Evolutionary conservation across 306 rosid genomes (phyloP), one percentile per base, ranked within the genome.

Genomic region (Trifolium subterraneum): DNA sequence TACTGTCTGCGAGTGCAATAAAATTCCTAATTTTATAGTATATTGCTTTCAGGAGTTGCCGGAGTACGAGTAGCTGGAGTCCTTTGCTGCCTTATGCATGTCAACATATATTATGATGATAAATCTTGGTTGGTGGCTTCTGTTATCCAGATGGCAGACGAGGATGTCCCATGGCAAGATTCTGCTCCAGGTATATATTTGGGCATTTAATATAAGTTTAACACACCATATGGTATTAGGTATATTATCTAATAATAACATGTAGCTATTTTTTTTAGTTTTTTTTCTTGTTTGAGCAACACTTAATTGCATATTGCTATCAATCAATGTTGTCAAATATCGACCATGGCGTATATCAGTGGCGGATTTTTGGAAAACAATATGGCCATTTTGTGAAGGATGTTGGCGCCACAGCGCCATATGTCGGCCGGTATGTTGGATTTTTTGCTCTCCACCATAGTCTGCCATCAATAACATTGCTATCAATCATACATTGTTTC

Each of bases 141-240:
- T 35, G 7, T 90, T 93, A 76, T 54, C 97, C 48, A 92, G 96
- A 3, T 90, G 97, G 98, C 93, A 90, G 85, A 90, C 86, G 98
- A 90, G 98, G 68, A 90, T 93, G 89, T 93, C 89, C 12, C 93
- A 85, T 42, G 98, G 98, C 41, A 93, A 89, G 86, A 90, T 90
- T 78, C 71, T 93, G 14, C 97, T 93, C 65, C 93, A 87, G 97
- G 98, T 89, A 77, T 66, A 35, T 89, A 75, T 66, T n/a, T 22
- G 20, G 10, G 6, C 54, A 12, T 62, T 62, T 9, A 9, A 8
- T 62, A 31, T 15, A 54, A 19, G 61, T 54, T 54, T 54, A n/a
- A 50, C 11, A 50, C 56, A 50, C 56, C 56, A n/a, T 50, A 50
- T n/a, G 55, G n/a, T 48, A 48, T 7, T 15, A 48, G 55, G n/a